phyloP scores from a whole-genome alignment of 345 rosid species.

The Hibiscus mutabilis region DNA sequence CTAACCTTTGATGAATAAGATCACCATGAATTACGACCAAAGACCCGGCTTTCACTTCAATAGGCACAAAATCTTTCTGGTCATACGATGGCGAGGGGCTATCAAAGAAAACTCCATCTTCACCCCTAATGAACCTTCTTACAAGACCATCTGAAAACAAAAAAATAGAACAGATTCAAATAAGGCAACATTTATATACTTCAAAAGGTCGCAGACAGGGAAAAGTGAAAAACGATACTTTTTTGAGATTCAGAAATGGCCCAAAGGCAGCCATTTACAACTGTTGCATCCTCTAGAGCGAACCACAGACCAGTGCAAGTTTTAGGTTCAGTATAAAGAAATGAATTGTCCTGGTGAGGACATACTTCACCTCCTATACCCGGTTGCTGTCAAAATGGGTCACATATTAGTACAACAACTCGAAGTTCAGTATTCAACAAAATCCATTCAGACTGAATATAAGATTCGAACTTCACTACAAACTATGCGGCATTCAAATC shows the following conservation, averaged over 20 bases:
- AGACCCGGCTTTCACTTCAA: slow-evolving; percentile 93
- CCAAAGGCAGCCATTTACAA: slow-evolving; percentile 86
- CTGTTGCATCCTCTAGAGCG: slow-evolving; percentile 90
- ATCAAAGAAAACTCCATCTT: slow-evolving; percentile 73
- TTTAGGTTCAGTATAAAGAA: slow-evolving; percentile 76
- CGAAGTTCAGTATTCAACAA: not conserved
- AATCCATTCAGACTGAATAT: not conserved
- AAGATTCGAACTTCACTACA: not conserved
- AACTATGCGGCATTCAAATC: not conserved
- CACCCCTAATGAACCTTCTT: slow-evolving; percentile 75
- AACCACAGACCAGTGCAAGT: slow-evolving; percentile 94
- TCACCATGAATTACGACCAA: slow-evolving; percentile 84
- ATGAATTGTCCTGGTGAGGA: slow-evolving; percentile 93
- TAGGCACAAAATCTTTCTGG: slow-evolving; percentile 70
- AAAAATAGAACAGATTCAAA: not conserved
- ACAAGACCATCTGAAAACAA: slow-evolving; percentile 72
- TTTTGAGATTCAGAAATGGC: slow-evolving; percentile 95
- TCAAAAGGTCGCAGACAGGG: not conserved
- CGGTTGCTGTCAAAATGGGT: slow-evolving; percentile 61
- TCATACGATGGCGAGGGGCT: slow-evolving; percentile 65
- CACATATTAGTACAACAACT: not conserved
- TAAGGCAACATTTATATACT: not conserved
- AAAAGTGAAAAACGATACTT: slow-evolving; percentile 29
- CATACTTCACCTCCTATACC: slow-evolving; percentile 97
- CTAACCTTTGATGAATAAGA: slow-evolving; percentile 87